Evolutionary conservation across 805 yeast species (phyloP).

Genomic region (Metschnikowia bowlesiae): DNA sequence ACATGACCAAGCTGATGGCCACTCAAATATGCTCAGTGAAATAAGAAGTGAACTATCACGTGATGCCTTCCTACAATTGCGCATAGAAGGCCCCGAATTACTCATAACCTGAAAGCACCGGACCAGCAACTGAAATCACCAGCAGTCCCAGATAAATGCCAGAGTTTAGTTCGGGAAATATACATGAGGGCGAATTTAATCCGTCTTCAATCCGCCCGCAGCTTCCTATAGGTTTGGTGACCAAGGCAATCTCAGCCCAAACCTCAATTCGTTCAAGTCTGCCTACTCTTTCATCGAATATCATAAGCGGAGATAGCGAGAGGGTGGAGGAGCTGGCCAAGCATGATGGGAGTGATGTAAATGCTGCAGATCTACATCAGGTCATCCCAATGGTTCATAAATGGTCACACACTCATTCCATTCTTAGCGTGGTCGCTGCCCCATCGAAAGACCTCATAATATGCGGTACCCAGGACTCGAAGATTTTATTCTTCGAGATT

Average conservation of each 20-base stretch:
- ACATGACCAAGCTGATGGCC: background rate
- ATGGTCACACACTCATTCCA: constrained; percentile 73
- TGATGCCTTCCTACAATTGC: background rate
- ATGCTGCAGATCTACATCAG: constrained; percentile 6
- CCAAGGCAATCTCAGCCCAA: constrained; percentile 13
- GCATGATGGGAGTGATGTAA: background rate
- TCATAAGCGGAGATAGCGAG: background rate
- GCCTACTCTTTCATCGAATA: constrained; percentile 12
- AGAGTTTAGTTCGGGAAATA: constrained; percentile 17
- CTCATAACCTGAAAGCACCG: background rate
- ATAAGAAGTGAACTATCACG: background rate
- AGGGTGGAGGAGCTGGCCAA: background rate
- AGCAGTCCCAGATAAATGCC: constrained; percentile 6
- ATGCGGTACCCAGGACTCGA: constrained; percentile 89
- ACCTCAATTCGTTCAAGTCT: constrained; percentile 24
- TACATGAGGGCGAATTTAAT: constrained; percentile 34
- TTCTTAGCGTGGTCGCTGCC: constrained; percentile 65
- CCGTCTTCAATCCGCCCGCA: constrained; percentile 23
- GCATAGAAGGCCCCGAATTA: background rate
- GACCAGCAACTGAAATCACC: too few species aligned
- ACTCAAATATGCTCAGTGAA: background rate
- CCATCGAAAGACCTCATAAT: constrained; percentile 56
- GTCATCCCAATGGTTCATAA: constrained; percentile 42
- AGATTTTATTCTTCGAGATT: constrained; percentile 67
- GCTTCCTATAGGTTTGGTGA: constrained; percentile 26